A percentile compares a stretch with the other conserved stretches of the same genome.
Evolutionary conservation across 805 yeast genomes (phyloP).

Genomic region (Starmerella davenportii): DNA sequence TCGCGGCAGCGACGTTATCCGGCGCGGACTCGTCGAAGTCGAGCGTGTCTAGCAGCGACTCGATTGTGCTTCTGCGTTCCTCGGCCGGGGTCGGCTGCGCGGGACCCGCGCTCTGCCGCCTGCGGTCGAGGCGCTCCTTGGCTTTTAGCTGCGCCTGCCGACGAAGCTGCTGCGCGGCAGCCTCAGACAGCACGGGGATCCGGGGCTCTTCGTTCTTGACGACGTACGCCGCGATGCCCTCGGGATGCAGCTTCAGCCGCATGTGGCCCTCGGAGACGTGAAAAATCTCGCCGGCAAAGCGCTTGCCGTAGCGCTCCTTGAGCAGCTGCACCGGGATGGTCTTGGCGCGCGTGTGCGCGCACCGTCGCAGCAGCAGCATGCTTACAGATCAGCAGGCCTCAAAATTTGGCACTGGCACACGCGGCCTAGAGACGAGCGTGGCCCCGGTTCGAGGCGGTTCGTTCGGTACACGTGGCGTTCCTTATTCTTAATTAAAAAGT

Average conservation of each 20-base stretch:
- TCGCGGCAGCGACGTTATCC: background rate
- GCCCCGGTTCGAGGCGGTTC: no score
- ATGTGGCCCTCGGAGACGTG: constrained; percentile 62
- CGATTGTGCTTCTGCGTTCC: constrained; percentile 3
- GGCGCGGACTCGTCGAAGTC: constrained; percentile 10
- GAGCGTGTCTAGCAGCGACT: constrained; percentile 13
- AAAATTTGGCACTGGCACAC: no score
- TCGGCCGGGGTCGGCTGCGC: background rate
- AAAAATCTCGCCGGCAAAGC: constrained; percentile 54
- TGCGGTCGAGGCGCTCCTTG: no score
- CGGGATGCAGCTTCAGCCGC: constrained; percentile 58
- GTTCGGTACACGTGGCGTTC: no score
- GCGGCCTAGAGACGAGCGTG: no score
- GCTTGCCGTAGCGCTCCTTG: constrained; percentile 44
- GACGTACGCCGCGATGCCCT: constrained; percentile 60
- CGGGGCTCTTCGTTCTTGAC: constrained; percentile 20
- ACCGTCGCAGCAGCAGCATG: constrained; percentile 3
- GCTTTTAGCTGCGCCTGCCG: background rate
- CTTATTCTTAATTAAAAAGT: no score
- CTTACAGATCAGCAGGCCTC: constrained; percentile 1
- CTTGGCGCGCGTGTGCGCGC: constrained; percentile 15
- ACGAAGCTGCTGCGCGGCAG: constrained; percentile 6
- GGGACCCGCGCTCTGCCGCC: no score
- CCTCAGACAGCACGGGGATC: constrained; percentile 15
- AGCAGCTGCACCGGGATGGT: constrained; percentile 55